Evolutionary conservation across 2,329 filamentous ascomycete species (phyloP).

Genomic region (Colletotrichum trifolii): DNA sequence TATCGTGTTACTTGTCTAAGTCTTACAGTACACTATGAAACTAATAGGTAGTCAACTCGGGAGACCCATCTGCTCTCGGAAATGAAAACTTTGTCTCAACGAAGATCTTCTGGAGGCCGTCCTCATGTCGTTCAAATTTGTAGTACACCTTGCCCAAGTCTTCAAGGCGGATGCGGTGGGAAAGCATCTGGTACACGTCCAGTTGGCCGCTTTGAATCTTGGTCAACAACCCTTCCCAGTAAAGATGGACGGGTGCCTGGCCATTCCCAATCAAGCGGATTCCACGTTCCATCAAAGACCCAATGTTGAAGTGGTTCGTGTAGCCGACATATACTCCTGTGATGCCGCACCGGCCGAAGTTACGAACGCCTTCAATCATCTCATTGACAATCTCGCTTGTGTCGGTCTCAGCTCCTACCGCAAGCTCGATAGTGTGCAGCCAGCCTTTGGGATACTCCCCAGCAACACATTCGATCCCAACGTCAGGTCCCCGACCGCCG

Average conservation of each 20-base stretch:
- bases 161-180: slow-evolving; percentile 80
- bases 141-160: slow-evolving; percentile 76
- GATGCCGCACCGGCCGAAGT: slow-evolving; percentile 79
- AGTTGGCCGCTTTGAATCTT: slow-evolving; percentile 75
- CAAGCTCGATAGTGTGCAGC: slow-evolving; percentile 68
- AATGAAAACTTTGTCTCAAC: slow-evolving; percentile 68
- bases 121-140: slow-evolving; percentile 70
- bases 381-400: slow-evolving; percentile 85
- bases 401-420: slow-evolving; percentile 81
- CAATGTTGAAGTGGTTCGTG: slow-evolving; percentile 86
- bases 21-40: slow-evolving; percentile 15
- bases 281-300: slow-evolving; percentile 87
- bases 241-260: slow-evolving; percentile 80
- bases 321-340: slow-evolving; percentile 77
- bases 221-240: slow-evolving; percentile 82
- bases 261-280: slow-evolving; percentile 78
- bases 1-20: too few species aligned
- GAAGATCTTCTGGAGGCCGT: slow-evolving; percentile 85
- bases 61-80: slow-evolving; percentile 55
- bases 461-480: slow-evolving; percentile 74
- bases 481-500: slow-evolving; percentile 78
- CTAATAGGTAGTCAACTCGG: slow-evolving; percentile 55
- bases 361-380: slow-evolving; percentile 79
- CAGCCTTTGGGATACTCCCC: slow-evolving; percentile 72
- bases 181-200: slow-evolving; percentile 83